Conservation (phyloP, 352 stramenopile genomes). For the Plasmopara viticola region DNA sequence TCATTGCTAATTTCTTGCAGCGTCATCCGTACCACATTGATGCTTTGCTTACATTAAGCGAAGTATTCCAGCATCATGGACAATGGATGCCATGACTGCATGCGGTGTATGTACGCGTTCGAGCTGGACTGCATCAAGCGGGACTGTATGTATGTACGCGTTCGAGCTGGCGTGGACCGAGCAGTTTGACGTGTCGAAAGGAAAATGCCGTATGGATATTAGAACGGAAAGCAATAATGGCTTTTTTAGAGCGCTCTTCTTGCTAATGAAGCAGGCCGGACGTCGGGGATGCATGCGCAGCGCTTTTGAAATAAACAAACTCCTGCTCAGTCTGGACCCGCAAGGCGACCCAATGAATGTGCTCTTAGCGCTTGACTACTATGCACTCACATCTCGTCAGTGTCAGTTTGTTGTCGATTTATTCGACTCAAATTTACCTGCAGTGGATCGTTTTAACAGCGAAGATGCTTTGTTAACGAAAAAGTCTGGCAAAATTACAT, state of each 20-base stretch:
- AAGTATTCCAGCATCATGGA: constrained; percentile 84
- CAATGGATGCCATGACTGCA: constrained; percentile 85
- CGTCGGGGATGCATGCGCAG: constrained; percentile 78
- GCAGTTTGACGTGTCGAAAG: constrained; percentile 76
- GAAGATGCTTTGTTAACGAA: neutral
- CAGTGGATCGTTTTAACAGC: constrained; percentile 40
- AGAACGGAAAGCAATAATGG: constrained; percentile 64
- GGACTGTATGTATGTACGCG: constrained; percentile 80
- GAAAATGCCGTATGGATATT: constrained; percentile 80
- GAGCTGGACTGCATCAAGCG: constrained; percentile 84
- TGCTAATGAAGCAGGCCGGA: constrained; percentile 81
- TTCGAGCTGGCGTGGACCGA: constrained; percentile 78
- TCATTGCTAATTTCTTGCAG: constrained; percentile 75
- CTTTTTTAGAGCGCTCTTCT: constrained; percentile 72
- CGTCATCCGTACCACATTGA: constrained; percentile 83
- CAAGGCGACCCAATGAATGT: constrained; percentile 77
- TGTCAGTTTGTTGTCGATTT: constrained; percentile 76
- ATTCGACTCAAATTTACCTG: constrained; percentile 45
- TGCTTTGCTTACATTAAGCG: constrained; percentile 78
- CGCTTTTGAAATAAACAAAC: constrained; percentile 74
- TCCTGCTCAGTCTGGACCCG: constrained; percentile 69
- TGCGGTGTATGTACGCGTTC: no score
- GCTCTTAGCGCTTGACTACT: constrained; percentile 79
- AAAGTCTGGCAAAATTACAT: no score
- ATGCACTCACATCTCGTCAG: constrained; percentile 69